A percentile compares a stretch with the other conserved stretches of the same genome.
phyloP scores from a whole-genome alignment of 2,329 filamentous ascomycete species.

The Colletotrichum echinochloae region DNA sequence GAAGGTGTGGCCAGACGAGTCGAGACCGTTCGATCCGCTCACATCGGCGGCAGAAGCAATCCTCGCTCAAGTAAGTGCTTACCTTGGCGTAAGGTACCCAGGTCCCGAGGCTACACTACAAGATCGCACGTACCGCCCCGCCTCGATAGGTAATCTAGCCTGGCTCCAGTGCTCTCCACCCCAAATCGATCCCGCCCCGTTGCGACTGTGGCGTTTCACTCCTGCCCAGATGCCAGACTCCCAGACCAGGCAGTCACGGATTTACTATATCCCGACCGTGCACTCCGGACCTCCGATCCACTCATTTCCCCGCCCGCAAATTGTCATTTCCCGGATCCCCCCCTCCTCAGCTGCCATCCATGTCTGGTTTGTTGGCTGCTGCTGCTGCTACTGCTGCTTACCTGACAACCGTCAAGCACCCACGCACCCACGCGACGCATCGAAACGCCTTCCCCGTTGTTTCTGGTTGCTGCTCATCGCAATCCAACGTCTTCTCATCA shows the following conservation, averaged over 20 bases:
- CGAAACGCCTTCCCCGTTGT: conserved; percentile 30
- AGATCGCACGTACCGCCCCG: conserved; percentile 6
- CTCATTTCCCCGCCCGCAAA: conserved; percentile 1
- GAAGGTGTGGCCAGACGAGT: conserved; percentile 24
- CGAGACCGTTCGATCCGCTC: conserved; percentile 18
- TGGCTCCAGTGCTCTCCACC: background rate
- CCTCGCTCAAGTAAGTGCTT: conserved; percentile 7
- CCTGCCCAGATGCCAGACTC: conserved; percentile 1
- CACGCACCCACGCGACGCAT: background rate
- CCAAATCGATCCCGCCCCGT: background rate
- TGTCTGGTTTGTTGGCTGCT: too few species aligned
- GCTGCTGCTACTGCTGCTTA: background rate
- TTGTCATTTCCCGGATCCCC: conserved; percentile 23
- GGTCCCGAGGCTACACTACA: too few species aligned
- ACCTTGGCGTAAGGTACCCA: too few species aligned
- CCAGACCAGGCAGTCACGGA: conserved; percentile 16
- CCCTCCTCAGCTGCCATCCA: too few species aligned
- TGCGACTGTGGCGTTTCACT: background rate
- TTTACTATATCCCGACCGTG: background rate
- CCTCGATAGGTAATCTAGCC: background rate
- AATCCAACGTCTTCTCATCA: conserved; percentile 4
- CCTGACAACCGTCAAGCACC: conserved; percentile 18
- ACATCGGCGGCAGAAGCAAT: conserved; percentile 3
- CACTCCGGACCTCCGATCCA: conserved; percentile 3
- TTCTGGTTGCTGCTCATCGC: conserved; percentile 20